These are phyloP conservation scores for Hanseniaspora occidentalis DNA, from an alignment of 805 yeast genomes.

Conservation along the genomic window DNA sequence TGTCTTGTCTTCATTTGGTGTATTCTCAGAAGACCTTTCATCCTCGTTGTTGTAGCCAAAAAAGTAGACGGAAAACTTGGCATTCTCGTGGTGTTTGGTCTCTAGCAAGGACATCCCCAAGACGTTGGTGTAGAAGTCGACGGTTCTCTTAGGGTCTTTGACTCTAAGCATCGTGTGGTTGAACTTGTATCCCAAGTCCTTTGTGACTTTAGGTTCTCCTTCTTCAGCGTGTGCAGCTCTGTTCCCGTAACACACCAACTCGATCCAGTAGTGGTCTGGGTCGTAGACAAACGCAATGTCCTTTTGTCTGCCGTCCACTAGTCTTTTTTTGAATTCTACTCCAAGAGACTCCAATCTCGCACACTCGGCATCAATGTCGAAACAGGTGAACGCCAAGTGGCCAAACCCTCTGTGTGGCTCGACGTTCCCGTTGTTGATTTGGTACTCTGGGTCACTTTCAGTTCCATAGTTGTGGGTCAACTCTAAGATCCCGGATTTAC, in stretches of 20 bases:
- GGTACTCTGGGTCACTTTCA: conserved; percentile 43
- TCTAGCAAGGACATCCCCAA: conserved; percentile 71
- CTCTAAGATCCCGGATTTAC: conserved; percentile 57
- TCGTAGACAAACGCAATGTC: conserved; percentile 91
- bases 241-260: conserved; percentile 51
- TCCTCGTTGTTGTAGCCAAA: conserved; percentile 55
- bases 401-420: conserved; percentile 88
- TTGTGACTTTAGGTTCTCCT: conserved; percentile 8
- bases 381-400: conserved; percentile 81
- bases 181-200: conserved; percentile 27
- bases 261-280: conserved; percentile 97
- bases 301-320: conserved; percentile 84
- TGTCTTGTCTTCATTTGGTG: conserved; percentile 30
- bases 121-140: conserved; percentile 65
- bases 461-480: conserved; percentile 72
- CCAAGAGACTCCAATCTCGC: conserved; percentile 42
- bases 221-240: conserved; percentile 7
- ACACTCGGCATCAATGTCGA: conserved; percentile 58
- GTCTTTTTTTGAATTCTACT: conserved; percentile 69
- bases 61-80: conserved; percentile 78
- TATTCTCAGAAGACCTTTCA: no score
- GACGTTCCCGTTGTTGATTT: conserved; percentile 67
- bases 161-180: conserved; percentile 92
- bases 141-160: conserved; percentile 65
- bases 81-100: conserved; percentile 44